Evolutionary conservation across 352 stramenopile species (phyloP).

Genomic region (Phytophthora cactorum): DNA sequence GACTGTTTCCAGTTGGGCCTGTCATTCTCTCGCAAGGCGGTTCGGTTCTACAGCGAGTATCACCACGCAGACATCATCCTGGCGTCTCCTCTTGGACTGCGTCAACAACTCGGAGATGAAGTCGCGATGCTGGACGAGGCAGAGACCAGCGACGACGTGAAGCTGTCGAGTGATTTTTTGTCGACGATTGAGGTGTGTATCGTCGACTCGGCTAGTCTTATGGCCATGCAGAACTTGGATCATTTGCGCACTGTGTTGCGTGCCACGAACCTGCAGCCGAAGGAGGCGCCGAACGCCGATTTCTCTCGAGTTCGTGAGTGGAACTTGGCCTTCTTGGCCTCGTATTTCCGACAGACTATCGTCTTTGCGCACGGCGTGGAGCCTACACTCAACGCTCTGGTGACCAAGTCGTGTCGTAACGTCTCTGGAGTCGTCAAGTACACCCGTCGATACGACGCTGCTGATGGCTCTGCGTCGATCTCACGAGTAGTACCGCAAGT

Average conservation of each 20-base stretch:
- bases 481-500: slow-evolving; percentile 71
- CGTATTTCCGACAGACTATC: slow-evolving; percentile 79
- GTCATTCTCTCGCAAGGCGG: slow-evolving; percentile 65
- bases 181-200: slow-evolving; percentile 85
- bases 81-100: slow-evolving; percentile 71
- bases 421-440: slow-evolving; percentile 59
- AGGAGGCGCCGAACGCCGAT: slow-evolving; percentile 74
- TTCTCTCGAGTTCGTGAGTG: slow-evolving; percentile 79
- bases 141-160: slow-evolving; percentile 31
- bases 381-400: slow-evolving; percentile 59
- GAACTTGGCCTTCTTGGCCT: slow-evolving; percentile 71
- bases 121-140: slow-evolving; percentile 48
- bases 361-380: slow-evolving; percentile 72
- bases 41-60: slow-evolving; percentile 86
- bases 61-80: slow-evolving; percentile 78
- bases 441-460: slow-evolving; percentile 56
- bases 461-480: slow-evolving; percentile 58
- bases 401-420: slow-evolving; percentile 71
- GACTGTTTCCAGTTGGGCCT: slow-evolving; percentile 83
- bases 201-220: slow-evolving; percentile 78
- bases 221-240: slow-evolving; percentile 86
- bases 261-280: slow-evolving; percentile 67
- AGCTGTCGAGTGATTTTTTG: slow-evolving; percentile 73
- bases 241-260: slow-evolving; percentile 71
- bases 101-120: slow-evolving; percentile 76